Conservation (phyloP, 805 yeast genomes). For the Ogataea pignaliae region DNA sequence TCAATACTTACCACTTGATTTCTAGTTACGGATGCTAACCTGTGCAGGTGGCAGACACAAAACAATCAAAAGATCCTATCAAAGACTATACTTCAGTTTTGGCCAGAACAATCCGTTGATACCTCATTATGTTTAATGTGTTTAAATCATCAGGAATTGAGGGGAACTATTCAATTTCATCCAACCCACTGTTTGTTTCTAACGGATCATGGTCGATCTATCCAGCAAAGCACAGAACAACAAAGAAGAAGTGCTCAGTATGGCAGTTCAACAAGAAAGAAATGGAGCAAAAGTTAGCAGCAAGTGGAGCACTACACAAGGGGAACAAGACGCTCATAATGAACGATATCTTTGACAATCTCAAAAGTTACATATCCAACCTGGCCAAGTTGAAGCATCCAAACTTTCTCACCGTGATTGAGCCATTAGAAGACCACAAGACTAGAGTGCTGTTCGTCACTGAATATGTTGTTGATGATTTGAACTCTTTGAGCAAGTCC, state of each 20-base stretch:
- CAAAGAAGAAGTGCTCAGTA: conserved; percentile 67
- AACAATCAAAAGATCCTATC: too few relatives aligned
- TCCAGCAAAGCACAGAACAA: conserved; percentile 71
- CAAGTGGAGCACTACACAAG: conserved; percentile 45
- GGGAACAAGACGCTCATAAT: conserved; percentile 45
- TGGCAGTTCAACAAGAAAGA: conserved; percentile 82
- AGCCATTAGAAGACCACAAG: conserved; percentile 85
- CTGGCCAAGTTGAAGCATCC: conserved; percentile 88
- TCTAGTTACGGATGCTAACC: too few relatives aligned
- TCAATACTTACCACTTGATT: too few relatives aligned
- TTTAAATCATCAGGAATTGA: conserved; percentile 58
- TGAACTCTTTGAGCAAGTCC: conserved; percentile 30
- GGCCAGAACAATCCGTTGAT: neutral
- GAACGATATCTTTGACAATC: conserved; percentile 60
- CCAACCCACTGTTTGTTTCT: conserved; percentile 59
- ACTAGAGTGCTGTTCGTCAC: conserved; percentile 76
- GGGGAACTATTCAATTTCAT: conserved; percentile 62
- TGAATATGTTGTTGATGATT: conserved; percentile 55
- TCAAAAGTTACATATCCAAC: conserved; percentile 64
- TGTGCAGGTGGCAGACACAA: too few relatives aligned
- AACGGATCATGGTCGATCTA: conserved; percentile 82
- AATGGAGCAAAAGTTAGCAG: conserved; percentile 51
- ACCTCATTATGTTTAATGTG: conserved; percentile 43
- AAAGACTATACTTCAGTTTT: too few relatives aligned
- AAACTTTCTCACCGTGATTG: conserved; percentile 73